Conservation (phyloP, 306 rosid species). For the Vicia villosa region DNA sequence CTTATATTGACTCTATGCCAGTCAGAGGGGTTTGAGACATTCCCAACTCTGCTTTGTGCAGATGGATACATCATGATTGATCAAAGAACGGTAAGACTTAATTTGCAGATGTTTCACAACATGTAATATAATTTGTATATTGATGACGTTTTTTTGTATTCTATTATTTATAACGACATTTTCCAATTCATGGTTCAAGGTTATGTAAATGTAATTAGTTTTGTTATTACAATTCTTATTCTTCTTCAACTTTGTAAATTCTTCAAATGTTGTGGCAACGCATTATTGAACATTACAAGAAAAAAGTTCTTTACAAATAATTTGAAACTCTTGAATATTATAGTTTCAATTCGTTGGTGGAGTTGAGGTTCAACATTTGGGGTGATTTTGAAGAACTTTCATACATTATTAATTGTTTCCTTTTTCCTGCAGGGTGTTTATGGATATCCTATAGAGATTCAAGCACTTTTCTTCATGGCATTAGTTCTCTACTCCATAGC, state of each 20-base stretch:
- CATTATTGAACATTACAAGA: background rate
- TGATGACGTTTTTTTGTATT: conserved; percentile 14
- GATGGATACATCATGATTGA: conserved; percentile 93
- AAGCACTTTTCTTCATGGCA: conserved; percentile 94
- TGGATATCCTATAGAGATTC: conserved; percentile 94
- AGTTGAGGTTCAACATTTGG: conserved; percentile 1
- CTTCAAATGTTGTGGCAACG: background rate
- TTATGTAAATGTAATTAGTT: conserved; percentile 20
- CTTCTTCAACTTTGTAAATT: conserved; percentile 29
- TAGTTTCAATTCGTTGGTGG: conserved; percentile 19
- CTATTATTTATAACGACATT: conserved; percentile 1
- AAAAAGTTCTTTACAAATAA: background rate
- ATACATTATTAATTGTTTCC: conserved; percentile 11
- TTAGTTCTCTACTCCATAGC: no score
- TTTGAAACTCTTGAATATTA: background rate
- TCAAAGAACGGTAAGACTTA: conserved; percentile 77
- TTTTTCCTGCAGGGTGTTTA: conserved; percentile 67
- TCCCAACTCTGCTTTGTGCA: conserved; percentile 92
- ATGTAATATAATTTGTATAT: conserved; percentile 13
- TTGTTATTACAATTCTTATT: conserved; percentile 16
- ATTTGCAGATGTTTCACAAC: conserved; percentile 20
- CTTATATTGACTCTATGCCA: conserved; percentile 82
- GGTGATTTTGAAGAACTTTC: conserved; percentile 12
- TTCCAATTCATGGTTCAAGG: background rate
- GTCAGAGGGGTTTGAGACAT: conserved; percentile 92